These are phyloP conservation scores for Asterophora parasitica DNA, from an alignment of 768 basidiomycete genomes.

Conservation along the genomic window DNA sequence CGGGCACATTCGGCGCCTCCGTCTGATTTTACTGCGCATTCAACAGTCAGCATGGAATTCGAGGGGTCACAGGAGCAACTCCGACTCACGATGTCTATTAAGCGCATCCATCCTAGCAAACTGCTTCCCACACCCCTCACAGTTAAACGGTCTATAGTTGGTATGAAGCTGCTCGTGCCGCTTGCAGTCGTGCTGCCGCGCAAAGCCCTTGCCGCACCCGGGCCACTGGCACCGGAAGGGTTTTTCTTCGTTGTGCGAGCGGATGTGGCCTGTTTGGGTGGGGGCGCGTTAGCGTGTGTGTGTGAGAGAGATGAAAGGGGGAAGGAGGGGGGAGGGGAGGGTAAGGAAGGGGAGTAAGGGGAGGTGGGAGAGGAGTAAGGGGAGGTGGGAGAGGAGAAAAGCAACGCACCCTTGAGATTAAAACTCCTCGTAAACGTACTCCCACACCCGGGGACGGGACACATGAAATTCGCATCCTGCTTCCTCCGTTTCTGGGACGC, in stretches of 20 bases:
- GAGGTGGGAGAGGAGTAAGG: too few relatives aligned
- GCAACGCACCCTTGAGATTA: constrained; percentile 77
- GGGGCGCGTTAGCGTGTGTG: too few relatives aligned
- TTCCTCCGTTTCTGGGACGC: constrained; percentile 84
- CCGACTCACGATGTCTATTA: constrained; percentile 80
- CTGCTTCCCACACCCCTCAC: constrained; percentile 88
- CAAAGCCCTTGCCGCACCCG: constrained; percentile 92
- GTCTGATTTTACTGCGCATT: constrained; percentile 62
- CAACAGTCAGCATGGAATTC: neutral
- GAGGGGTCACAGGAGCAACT: neutral
- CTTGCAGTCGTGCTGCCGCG: constrained; percentile 94
- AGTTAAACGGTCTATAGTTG: constrained; percentile 88
- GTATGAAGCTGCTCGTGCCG: constrained; percentile 93
- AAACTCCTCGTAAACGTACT: constrained; percentile 91
- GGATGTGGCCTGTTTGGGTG: constrained; percentile 87
- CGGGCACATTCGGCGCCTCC: constrained; percentile 73
- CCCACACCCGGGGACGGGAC: constrained; percentile 78
- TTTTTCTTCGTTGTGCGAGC: constrained; percentile 91
- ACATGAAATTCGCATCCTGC: constrained; percentile 82
- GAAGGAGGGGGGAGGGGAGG: too few relatives aligned
- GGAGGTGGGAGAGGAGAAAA: neutral
- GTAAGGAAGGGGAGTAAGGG: too few relatives aligned
- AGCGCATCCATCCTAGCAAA: constrained; percentile 96
- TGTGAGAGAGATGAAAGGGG: too few relatives aligned
- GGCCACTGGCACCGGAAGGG: constrained; percentile 95